Evolutionary conservation across 2,329 filamentous ascomycete species (phyloP).

Genomic region (Phialocephala sp.): DNA sequence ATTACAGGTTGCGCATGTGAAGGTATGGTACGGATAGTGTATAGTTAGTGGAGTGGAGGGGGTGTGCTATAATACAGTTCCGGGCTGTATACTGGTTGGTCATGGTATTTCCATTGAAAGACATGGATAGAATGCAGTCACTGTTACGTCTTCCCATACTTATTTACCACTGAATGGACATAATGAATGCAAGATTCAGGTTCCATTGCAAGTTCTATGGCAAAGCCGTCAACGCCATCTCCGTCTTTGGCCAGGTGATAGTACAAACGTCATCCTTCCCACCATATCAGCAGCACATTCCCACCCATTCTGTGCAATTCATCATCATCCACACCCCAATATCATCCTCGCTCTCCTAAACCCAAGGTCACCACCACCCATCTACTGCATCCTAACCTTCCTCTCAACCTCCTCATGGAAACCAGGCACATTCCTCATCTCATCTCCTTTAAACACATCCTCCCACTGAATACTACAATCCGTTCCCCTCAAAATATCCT

Average conservation of each 20-base stretch:
- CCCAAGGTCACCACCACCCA: conserved; percentile 10
- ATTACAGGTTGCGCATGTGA: conserved; percentile 12
- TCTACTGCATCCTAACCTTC: conserved; percentile 75
- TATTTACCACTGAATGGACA: background rate
- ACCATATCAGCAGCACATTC: background rate
- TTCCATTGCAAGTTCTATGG: conserved; percentile 27
- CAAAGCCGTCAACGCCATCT: conserved; percentile 31
- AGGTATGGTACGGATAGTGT: conserved; percentile 21
- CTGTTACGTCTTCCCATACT: conserved; percentile 6
- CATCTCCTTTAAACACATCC: conserved; percentile 86
- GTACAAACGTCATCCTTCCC: conserved; percentile 28
- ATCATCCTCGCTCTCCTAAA: background rate
- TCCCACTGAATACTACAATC: conserved; percentile 88
- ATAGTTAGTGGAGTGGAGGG: conserved; percentile 24
- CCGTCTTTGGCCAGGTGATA: conserved; percentile 22
- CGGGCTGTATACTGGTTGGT: conserved; percentile 22
- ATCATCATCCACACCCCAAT: conserved; percentile 15
- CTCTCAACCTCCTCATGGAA: conserved; percentile 95
- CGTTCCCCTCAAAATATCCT: conserved; percentile 83
- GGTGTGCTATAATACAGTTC: background rate
- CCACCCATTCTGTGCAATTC: background rate
- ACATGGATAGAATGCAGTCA: conserved; percentile 35
- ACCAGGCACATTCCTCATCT: conserved; percentile 70
- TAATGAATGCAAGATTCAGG: conserved; percentile 21
- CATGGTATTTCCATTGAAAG: conserved; percentile 19